A percentile compares a stretch with the other conserved stretches of the same genome.
Evolutionary conservation across 805 yeast species (phyloP).

Genomic region (Ogataea ganodermae): DNA sequence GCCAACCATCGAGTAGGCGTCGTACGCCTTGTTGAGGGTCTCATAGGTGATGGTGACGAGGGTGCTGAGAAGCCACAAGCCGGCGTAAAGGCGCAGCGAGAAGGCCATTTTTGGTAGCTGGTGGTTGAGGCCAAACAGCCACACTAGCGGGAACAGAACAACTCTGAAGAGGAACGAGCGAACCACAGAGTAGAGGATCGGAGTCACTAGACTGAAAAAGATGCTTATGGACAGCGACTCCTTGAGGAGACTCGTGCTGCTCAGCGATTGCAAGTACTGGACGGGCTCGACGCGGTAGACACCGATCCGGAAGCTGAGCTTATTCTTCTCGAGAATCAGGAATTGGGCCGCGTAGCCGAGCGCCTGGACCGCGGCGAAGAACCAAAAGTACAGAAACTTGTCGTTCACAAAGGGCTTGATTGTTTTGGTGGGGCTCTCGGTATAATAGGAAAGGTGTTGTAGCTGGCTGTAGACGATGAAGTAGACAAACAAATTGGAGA

Average conservation of each 20-base stretch:
- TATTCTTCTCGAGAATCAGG: conserved; percentile 54
- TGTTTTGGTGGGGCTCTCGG: conserved; percentile 39
- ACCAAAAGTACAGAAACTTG: conserved; percentile 52
- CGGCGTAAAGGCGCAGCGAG: conserved; percentile 34
- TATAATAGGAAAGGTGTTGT: conserved; percentile 27
- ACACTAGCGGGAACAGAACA: conserved; percentile 34
- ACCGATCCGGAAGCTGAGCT: conserved; percentile 49
- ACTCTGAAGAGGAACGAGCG: conserved; percentile 46
- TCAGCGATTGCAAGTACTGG: conserved; percentile 24
- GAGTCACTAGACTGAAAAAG: conserved; percentile 34
- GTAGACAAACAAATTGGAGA: conserved; percentile 26
- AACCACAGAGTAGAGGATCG: conserved; percentile 42
- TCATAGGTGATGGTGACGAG: conserved; percentile 52
- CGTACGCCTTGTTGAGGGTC: conserved; percentile 53
- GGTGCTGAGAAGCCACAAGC: conserved; percentile 37
- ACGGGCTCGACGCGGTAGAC: conserved; percentile 44
- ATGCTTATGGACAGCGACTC: conserved; percentile 40
- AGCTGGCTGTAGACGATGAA: conserved; percentile 26
- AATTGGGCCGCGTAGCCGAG: conserved; percentile 52
- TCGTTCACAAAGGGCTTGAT: conserved; percentile 45
- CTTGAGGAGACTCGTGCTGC: conserved; percentile 36
- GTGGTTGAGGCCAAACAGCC: conserved; percentile 39
- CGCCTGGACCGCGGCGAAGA: conserved; percentile 43
- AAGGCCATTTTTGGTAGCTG: conserved; percentile 42
- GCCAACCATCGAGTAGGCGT: conserved; percentile 70